phyloP scores from a whole-genome alignment of 2,329 filamentous ascomycete genomes.

The Meredithiella fracta region DNA sequence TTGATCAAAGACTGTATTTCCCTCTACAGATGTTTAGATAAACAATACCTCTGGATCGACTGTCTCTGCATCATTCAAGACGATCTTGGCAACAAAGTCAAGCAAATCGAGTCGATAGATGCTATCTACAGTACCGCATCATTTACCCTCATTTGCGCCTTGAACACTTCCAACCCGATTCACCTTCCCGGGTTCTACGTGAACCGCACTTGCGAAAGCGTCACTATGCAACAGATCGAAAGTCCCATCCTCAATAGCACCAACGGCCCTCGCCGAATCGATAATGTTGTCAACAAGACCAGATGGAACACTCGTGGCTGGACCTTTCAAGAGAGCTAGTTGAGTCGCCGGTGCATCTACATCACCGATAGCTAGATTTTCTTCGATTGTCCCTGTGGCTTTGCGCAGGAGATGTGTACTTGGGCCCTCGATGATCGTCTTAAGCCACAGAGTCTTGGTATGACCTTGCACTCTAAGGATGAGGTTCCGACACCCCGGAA shows the following conservation, averaged over 20 bases:
- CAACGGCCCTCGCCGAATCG: not conserved
- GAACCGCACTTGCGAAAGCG: not conserved
- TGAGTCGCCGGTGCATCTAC: not conserved
- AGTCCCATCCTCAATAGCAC: not conserved
- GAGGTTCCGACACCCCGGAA: not conserved
- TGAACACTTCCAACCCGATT: not conserved
- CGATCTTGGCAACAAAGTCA: slow-evolving; percentile 23
- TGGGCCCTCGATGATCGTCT: not conserved
- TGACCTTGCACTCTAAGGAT: not conserved
- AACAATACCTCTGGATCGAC: slow-evolving; percentile 31
- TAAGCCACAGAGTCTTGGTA: not conserved
- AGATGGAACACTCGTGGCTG: slow-evolving; percentile 14
- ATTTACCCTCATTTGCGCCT: slow-evolving; percentile 24
- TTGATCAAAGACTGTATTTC: slow-evolving; percentile 26
- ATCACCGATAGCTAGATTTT: slow-evolving; percentile 2
- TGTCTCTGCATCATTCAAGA: slow-evolving; percentile 29
- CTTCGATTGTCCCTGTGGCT: slow-evolving; percentile 7
- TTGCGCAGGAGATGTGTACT: slow-evolving; percentile 8
- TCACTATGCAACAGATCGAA: not conserved
- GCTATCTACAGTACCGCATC: slow-evolving; percentile 28
- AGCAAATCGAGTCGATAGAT: slow-evolving; percentile 28
- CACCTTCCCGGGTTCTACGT: not conserved
- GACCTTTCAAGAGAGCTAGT: slow-evolving; percentile 7
- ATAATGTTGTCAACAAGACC: slow-evolving; percentile 24
- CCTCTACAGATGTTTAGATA: slow-evolving; percentile 25